Conservation (phyloP, 2,329 filamentous ascomycete genomes). For the Phaeosphaeria sp. region DNA sequence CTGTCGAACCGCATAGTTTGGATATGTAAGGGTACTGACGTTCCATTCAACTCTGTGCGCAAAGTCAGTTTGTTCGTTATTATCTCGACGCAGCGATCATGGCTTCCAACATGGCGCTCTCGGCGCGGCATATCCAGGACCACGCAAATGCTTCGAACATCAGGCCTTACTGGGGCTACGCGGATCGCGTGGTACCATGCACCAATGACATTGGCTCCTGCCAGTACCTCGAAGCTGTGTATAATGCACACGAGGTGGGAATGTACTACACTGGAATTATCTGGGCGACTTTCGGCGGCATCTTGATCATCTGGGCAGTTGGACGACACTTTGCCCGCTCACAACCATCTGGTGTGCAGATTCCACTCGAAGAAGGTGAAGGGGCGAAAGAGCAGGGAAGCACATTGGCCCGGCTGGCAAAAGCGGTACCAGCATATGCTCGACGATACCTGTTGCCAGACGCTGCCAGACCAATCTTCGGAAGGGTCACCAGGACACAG, state of each 20-base stretch:
- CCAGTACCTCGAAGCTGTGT: constrained; percentile 64
- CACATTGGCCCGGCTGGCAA: constrained; percentile 32
- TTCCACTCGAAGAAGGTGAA: constrained; percentile 29
- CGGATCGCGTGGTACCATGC: constrained; percentile 62
- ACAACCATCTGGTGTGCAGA: constrained; percentile 33
- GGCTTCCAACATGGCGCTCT: constrained; percentile 25
- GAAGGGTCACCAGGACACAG: constrained; percentile 72
- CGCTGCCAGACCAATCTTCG: constrained; percentile 65
- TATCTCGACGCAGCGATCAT: constrained; percentile 16
- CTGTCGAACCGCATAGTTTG: constrained; percentile 1
- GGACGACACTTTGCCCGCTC: constrained; percentile 39
- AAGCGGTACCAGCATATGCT: constrained; percentile 50
- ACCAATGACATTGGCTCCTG: constrained; percentile 65
- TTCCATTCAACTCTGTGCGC: not conserved
- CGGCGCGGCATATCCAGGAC: constrained; percentile 54
- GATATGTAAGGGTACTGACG: not conserved
- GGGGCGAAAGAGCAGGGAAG: constrained; percentile 28
- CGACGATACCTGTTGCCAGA: constrained; percentile 68
- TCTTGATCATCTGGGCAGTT: constrained; percentile 55
- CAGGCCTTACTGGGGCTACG: constrained; percentile 65
- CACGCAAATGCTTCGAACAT: constrained; percentile 4
- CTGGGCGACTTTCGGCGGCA: constrained; percentile 61
- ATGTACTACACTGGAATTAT: constrained; percentile 65
- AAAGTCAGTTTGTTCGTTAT: constrained; percentile 3
- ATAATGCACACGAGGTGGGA: constrained; percentile 60